Evolutionary conservation across 495 filamentous ascomycete genomes (phyloP).

Genomic region (Penicillium verhagenii): DNA sequence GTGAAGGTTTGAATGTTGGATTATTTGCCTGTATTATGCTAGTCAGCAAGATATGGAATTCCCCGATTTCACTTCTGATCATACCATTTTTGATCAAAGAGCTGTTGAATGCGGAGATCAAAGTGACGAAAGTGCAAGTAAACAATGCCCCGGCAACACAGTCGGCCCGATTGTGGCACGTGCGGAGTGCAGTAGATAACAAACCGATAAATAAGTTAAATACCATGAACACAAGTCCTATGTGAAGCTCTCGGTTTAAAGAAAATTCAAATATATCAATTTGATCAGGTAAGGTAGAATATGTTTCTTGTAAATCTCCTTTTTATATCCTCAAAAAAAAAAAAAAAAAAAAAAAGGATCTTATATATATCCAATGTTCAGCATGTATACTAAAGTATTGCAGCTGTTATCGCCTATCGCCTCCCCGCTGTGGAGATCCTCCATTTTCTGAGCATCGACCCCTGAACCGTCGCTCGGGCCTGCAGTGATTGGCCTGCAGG

Average conservation of each 20-base stretch:
- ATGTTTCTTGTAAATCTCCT: not conserved
- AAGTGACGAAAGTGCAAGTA: conserved; percentile 11
- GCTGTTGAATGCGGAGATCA: not conserved
- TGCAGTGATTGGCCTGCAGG: not conserved
- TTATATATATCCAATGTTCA: no score
- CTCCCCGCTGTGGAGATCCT: conserved; percentile 36
- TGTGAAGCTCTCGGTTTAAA: no score
- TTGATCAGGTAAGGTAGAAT: no score
- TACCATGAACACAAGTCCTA: no score
- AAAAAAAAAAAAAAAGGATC: no score
- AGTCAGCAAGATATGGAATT: not conserved
- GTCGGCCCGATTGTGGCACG: conserved; percentile 34
- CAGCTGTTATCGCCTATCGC: conserved; percentile 27
- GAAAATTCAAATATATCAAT: not conserved
- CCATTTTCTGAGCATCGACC: conserved; percentile 20
- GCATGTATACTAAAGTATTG: not conserved
- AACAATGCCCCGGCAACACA: conserved; percentile 28
- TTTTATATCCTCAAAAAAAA: no score
- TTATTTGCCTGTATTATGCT: conserved; percentile 36
- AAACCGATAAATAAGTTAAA: no score
- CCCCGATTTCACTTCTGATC: conserved; percentile 1
- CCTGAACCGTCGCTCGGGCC: conserved; percentile 1
- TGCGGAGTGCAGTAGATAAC: conserved; percentile 10
- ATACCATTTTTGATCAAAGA: conserved; percentile 23
- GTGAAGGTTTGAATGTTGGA: conserved; percentile 67